Evolutionary conservation across 495 filamentous ascomycete genomes (phyloP), one percentile per base, ranked within the genome.

Genomic region (Penicillium cosmopolitanum): DNA sequence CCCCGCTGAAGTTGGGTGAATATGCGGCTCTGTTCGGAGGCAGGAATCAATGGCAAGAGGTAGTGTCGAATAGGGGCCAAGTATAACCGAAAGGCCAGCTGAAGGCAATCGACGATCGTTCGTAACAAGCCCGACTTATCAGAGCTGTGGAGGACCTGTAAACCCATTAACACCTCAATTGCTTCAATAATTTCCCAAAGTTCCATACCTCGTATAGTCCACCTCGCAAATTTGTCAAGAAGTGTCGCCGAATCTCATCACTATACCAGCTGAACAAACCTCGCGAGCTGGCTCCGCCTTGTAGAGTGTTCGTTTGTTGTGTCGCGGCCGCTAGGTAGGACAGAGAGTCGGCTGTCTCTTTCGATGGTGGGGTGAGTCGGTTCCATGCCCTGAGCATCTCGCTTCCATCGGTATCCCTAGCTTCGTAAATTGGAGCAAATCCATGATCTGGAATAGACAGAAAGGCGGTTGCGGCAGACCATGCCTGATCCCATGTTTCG

Each of bases 391-490:
- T 65, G 46, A 76, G 31, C 15, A 63, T 60, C n/a, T 73, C 65
- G 35, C 50, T 67, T 25, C 72, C 74, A 43, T 68, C 71, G 4
- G 66, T 57, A 5, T 68, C 58, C 23, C 65, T 53, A 46, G 57
- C 63, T 18, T 61, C 55, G 28, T 63, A 66, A 21, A 75, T 54
- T 6, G 59, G 51, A 15, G 63, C 65, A 9, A 77, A 73, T 4
- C 69, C 71, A 5, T 46, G 55, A 35, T 78, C 71, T 11, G 87
- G 85, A 3, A 92, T 71, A 5, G 77, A 70, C 15, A 93, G 80
- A 48, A 82, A 84, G 38, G 78, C 74, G 11, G 87, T 91, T 47
- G 87, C 88, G 2, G 79, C 72, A 66, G 84, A 83, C 88, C 90
- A 92, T 38, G 89, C 85, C 53, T 83, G 80, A 61, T 89, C 83